Conservation (phyloP, 805 yeast species). For the Yarrowia alimentaria region DNA sequence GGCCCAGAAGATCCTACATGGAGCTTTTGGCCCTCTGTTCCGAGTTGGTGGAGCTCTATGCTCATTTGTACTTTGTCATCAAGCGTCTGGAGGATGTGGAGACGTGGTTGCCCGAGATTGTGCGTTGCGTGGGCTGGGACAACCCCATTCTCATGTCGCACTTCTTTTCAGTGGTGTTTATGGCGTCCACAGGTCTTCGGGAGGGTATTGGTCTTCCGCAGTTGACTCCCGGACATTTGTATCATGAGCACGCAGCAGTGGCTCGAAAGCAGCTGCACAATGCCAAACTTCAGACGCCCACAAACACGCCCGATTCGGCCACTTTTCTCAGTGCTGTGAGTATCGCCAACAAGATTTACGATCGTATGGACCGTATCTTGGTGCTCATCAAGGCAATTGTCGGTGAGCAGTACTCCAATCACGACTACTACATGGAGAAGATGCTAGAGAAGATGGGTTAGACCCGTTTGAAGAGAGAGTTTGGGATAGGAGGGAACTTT, state of each 20-base stretch:
- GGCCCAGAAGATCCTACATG: conserved; percentile 39
- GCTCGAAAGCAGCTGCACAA: background rate
- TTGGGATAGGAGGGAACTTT: no score
- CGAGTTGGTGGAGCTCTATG: conserved; percentile 35
- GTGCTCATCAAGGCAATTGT: conserved; percentile 39
- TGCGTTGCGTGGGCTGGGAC: conserved; percentile 38
- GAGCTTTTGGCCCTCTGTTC: conserved; percentile 34
- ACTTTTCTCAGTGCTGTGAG: conserved; percentile 34
- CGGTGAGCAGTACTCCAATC: conserved; percentile 39
- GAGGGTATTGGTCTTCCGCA: conserved; percentile 39
- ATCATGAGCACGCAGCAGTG: conserved; percentile 16
- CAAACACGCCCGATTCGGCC: conserved; percentile 33
- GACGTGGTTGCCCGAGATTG: conserved; percentile 32
- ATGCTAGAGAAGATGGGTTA: conserved; percentile 13
- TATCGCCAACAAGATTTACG: conserved; percentile 36
- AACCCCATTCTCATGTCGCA: conserved; percentile 35
- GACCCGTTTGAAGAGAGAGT: no score
- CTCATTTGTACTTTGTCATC: conserved; percentile 34
- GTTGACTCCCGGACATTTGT: conserved; percentile 37
- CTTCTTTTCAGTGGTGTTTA: conserved; percentile 38
- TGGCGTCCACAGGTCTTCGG: conserved; percentile 36
- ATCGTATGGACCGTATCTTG: conserved; percentile 38
- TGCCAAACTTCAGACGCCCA: conserved; percentile 1
- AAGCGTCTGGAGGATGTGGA: conserved; percentile 35
- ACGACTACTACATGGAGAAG: conserved; percentile 30